These are phyloP conservation scores for Podochytrium sp. DNA, from an alignment of 192 early-diverging fungal species.

Conservation along the genomic window DNA sequence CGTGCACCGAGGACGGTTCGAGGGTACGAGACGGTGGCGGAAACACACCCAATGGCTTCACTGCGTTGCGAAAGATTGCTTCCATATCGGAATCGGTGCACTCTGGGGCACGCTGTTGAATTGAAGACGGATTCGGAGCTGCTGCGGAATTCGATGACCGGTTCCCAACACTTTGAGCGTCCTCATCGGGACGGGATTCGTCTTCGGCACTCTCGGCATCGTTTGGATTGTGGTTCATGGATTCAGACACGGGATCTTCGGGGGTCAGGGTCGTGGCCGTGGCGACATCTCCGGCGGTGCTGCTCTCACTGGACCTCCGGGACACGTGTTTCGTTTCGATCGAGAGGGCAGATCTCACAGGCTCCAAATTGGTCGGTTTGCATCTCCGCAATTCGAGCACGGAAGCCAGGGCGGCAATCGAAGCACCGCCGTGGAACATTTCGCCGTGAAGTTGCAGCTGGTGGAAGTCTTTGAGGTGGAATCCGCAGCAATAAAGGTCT, in stretches of 20 bases:
- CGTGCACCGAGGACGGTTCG: not conserved
- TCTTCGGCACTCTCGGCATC: not conserved
- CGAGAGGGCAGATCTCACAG: not conserved
- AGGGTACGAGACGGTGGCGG: not conserved
- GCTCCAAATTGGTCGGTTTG: not conserved
- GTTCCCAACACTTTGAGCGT: not conserved
- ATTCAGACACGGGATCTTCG: not conserved
- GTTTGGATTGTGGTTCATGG: not conserved
- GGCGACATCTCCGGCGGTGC: not conserved
- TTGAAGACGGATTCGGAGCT: too few species aligned
- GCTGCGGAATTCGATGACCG: too few species aligned
- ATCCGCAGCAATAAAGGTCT: constrained; percentile 90
- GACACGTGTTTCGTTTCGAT: not conserved
- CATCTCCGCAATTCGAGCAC: constrained; percentile 6
- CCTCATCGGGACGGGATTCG: not conserved
- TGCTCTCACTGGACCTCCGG: not conserved
- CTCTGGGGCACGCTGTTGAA: too few species aligned
- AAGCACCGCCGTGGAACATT: constrained; percentile 65
- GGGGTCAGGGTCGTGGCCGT: not conserved
- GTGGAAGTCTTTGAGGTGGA: constrained; percentile 82
- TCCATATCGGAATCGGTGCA: not conserved
- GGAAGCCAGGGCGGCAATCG: constrained; percentile 15
- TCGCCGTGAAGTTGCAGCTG: constrained; percentile 90
- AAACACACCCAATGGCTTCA: not conserved
- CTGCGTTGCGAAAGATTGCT: not conserved